Conservation (phyloP, 495 filamentous ascomycete species). For the Neurospora sublineolata region DNA sequence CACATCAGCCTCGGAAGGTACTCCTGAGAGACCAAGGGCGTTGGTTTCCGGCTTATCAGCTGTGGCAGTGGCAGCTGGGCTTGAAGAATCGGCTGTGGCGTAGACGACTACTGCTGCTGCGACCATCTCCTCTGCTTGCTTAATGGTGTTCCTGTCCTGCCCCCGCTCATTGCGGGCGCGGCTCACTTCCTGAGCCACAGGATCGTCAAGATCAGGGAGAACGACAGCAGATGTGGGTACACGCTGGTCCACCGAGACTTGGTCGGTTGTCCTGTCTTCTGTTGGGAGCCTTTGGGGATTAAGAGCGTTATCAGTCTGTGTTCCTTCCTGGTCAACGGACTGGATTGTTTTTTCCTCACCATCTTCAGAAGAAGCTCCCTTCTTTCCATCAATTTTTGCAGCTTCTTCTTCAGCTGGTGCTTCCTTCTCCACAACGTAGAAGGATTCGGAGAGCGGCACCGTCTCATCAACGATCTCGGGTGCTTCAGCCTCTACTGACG, state of each 20-base stretch:
- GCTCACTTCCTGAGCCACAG: slow-evolving; percentile 27
- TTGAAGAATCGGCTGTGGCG: slow-evolving; percentile 30
- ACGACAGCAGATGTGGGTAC: slow-evolving; percentile 31
- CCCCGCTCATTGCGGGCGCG: slow-evolving; percentile 28
- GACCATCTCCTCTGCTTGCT: slow-evolving; percentile 33
- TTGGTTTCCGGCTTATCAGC: slow-evolving; percentile 15
- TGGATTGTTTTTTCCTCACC: slow-evolving; percentile 23
- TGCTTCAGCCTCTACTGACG: slow-evolving; percentile 9
- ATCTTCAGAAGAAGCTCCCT: slow-evolving; percentile 21
- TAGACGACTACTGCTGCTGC: slow-evolving; percentile 37
- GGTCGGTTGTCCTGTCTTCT: slow-evolving; percentile 10
- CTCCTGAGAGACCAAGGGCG: slow-evolving; percentile 19
- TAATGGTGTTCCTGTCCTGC: slow-evolving; percentile 27
- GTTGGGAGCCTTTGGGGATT: slow-evolving; percentile 15
- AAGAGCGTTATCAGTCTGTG: slow-evolving; percentile 27
- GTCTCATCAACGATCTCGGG: slow-evolving; percentile 21
- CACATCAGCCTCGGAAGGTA: slow-evolving; percentile 17
- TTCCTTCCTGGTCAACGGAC: slow-evolving; percentile 19
- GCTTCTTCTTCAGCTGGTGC: slow-evolving; percentile 20
- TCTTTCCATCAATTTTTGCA: slow-evolving; percentile 10
- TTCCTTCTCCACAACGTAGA: slow-evolving; percentile 24
- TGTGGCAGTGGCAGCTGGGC: slow-evolving; percentile 24
- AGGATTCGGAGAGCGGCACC: slow-evolving; percentile 27
- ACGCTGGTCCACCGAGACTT: slow-evolving; percentile 24
- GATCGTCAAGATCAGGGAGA: slow-evolving; percentile 32